Evolutionary conservation across 176 grass and related monocot genomes (phyloP), one percentile per base, ranked within the genome.

Genomic region (Calamus simplicifolius): DNA sequence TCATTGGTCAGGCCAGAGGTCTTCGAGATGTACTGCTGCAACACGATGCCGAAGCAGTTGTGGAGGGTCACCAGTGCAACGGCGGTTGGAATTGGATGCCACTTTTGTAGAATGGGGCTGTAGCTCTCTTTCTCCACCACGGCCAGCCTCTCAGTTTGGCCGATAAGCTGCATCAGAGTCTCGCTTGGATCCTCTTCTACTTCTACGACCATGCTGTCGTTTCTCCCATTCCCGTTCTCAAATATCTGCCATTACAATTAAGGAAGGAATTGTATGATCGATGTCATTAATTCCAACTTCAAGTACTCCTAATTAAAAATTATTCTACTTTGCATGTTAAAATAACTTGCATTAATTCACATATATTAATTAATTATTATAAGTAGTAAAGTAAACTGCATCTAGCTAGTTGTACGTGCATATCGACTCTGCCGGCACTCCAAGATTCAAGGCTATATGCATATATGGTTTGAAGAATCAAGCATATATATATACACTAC

Each of bases 131-230:
- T 79, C 73, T 90, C 79, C 66, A 80, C 52, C 55, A 80, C 55
- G 3, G 72, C 79, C 66, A 85, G 28, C 0, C 77, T 77, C 75
- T 80, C 81, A 4, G 73, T 83, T 73, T 74, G 59, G 50, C 68
- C 62, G 5, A 76, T 66, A 27, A 83, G 59, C 29, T 86, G 61
- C 73, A 77, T 75, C 27, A 86, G 48, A 4, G 57, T 56, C 52
- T 92, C 80, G 29, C 77, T 67, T 13, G 83, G 88, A 51, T 92
- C 88, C 72, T 92, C 83, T 3, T 92, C 88, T 56, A 91, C 82
- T 66, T 92, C 83, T 48, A 92, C 88, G 6, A 92, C 68, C 83
- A 86, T 92, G 76, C 72, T 92, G 62, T 89, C 85, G 16, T 74
- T 62, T 50, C 76, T 80, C 30, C 79, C 76, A 3, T 63, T 69